Conservation (phyloP, 2,329 filamentous ascomycete species). For the Fusarium marasasianum region DNA sequence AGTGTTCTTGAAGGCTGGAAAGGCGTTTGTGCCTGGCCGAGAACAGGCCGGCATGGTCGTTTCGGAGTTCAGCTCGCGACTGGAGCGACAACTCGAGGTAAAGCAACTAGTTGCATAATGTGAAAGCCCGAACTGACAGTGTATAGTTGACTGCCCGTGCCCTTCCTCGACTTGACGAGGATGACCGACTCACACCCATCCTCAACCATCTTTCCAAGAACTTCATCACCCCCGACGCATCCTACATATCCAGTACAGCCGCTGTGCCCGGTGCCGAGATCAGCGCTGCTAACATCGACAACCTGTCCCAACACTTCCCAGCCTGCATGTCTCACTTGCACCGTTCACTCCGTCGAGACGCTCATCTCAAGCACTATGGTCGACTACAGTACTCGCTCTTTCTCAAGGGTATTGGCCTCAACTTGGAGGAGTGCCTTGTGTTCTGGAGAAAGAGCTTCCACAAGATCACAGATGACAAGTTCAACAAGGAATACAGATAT, state of each 20-base stretch:
- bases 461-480: conserved; percentile 89
- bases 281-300: conserved; percentile 81
- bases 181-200: conserved; percentile 81
- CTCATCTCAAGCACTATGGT: conserved; percentile 91
- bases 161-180: conserved; percentile 91
- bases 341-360: conserved; percentile 83
- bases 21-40: conserved; percentile 87
- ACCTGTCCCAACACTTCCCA: conserved; percentile 82
- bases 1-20: conserved; percentile 81
- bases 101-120: conserved; percentile 21
- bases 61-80: conserved; percentile 80
- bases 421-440: conserved; percentile 86
- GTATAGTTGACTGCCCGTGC: conserved; percentile 84
- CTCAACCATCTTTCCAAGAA: conserved; percentile 88
- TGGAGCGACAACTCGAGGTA: conserved; percentile 88
- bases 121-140: not conserved
- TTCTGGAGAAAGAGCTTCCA: conserved; percentile 93
- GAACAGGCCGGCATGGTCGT: conserved; percentile 92
- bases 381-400: conserved; percentile 96
- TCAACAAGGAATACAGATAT: conserved; percentile 98
- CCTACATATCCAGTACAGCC: conserved; percentile 72
- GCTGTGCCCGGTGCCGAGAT: conserved; percentile 77
- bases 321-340: conserved; percentile 96
- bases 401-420: conserved; percentile 93
- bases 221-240: conserved; percentile 90